Evolutionary conservation across 371 early-diverging fungal species (phyloP), one percentile per base, ranked within the genome.

Genomic region (Mycotypha africana): DNA sequence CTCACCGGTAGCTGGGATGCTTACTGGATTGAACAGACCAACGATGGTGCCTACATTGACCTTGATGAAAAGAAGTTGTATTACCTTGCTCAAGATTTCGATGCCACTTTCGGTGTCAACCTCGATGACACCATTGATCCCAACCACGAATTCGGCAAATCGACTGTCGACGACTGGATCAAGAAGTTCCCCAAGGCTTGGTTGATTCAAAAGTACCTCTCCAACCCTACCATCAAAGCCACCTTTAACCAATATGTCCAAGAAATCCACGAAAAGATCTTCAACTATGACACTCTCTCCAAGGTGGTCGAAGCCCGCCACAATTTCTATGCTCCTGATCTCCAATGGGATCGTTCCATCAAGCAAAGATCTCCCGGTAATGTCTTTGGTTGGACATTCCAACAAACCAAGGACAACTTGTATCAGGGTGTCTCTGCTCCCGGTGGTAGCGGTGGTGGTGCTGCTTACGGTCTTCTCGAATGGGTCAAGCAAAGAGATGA

Each of bases 101-200:
- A 79, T 43, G 79, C 65, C 16, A 76, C 79, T 36, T 79, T 79
- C 47, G 79, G 79, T 57, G 64, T 79, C 51, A 79, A 76, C 53
- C 38, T 75, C 41, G 79, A 79, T 43, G 79, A 63, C 16, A 76
- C 79, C 35, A 76, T 79, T 48, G 79, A 77, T 57, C 62, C 76
- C 51, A 79, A 76, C 53, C 38, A 73, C 41, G 39, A 42, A n/a
- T 58, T 63, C 36, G 53, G 41, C 4, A 47, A 37, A 4, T 49
- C 33, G 14, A 61, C 75, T n/a, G 76, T 71, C 47, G 66, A 42
- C 4, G 39, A 56, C 1, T 74, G 40, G 48, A 58, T 66, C 10
- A 30, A 42, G 2, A 45, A 42, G 14, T 76, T 61, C 54, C 70
- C 75, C 16, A 33, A 45, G 5, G 75, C 50, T 7, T 62, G 60